These are phyloP conservation scores for Capsella rubella DNA, from an alignment of 441 rosid genomes.

Conservation along the genomic window DNA sequence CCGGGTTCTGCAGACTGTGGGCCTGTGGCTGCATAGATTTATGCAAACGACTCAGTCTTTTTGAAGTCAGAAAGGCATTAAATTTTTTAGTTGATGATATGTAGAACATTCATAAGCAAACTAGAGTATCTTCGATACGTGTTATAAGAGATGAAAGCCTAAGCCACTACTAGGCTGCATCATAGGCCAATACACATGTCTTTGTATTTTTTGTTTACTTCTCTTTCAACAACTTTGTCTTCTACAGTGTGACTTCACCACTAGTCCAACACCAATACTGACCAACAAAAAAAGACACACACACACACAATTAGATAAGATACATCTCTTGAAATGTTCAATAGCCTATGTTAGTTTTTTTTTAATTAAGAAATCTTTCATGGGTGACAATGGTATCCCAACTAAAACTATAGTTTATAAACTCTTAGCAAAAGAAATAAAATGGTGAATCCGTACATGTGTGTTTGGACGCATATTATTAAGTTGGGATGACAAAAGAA, in stretches of 20 bases:
- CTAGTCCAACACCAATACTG: constrained; percentile 5
- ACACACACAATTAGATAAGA: neutral
- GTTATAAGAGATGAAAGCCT: constrained; percentile 16
- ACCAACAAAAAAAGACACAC: too few relatives aligned
- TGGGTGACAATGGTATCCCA: neutral
- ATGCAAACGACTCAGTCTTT: constrained; percentile 11
- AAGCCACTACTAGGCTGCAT: constrained; percentile 29
- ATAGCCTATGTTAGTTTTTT: neutral
- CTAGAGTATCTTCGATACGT: constrained; percentile 12
- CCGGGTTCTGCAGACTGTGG: constrained; percentile 9
- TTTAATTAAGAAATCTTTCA: neutral
- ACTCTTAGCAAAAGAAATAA: neutral
- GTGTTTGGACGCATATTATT: constrained; percentile 2
- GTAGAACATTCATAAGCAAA: constrained; percentile 25
- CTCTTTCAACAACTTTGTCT: constrained; percentile 19
- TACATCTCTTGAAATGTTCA: neutral
- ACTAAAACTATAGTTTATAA: neutral
- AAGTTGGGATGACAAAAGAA: neutral
- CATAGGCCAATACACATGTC: constrained; percentile 13
- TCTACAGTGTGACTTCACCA: constrained; percentile 16
- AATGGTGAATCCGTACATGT: neutral
- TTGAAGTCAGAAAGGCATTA: constrained; percentile 14
- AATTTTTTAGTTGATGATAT: neutral
- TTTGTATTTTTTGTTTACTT: neutral
- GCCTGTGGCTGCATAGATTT: neutral